Evolutionary conservation across 257 asterid species (phyloP).

Genomic region (Fraxinus cuspidata): DNA sequence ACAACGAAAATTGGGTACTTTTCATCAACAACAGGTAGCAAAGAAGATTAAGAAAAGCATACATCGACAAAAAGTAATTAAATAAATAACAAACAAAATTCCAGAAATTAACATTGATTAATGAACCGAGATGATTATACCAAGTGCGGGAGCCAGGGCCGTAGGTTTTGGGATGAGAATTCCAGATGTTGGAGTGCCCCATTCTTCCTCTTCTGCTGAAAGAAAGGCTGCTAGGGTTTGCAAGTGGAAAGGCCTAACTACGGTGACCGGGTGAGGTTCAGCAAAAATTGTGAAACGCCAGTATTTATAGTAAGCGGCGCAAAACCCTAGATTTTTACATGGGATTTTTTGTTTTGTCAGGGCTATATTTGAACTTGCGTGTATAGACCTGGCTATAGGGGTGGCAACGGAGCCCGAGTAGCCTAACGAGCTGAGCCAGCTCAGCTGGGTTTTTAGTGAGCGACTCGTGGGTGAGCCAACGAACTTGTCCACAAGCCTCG

Average conservation of each 20-base stretch:
- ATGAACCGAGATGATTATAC: conserved; percentile 10
- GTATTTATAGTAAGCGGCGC: conserved; percentile 13
- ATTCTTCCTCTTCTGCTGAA: conserved; percentile 27
- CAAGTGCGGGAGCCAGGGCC: conserved; percentile 46
- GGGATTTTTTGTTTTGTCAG: too few species aligned
- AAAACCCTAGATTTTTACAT: conserved; percentile 21
- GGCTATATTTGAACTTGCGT: too few species aligned
- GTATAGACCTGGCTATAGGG: too few species aligned
- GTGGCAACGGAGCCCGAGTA: too few species aligned
- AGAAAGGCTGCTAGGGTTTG: conserved; percentile 19
- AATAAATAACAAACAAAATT: too few species aligned
- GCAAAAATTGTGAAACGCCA: neutral
- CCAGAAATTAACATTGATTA: too few species aligned
- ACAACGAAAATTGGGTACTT: neutral
- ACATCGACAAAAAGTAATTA: neutral
- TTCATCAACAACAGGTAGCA: neutral
- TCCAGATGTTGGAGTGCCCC: conserved; percentile 60
- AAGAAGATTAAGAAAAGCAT: neutral
- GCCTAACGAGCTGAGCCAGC: too few species aligned
- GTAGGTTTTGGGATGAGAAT: conserved; percentile 56
- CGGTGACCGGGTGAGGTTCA: conserved; percentile 9
- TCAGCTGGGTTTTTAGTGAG: too few species aligned
- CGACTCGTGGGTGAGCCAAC: too few species aligned
- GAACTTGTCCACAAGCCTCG: too few species aligned
- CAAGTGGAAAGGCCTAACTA: conserved; percentile 8